A percentile compares a stretch with the other conserved stretches of the same genome.
Conservation (phyloP, 495 filamentous ascomycete genomes). For the Neurospora sp. region DNA sequence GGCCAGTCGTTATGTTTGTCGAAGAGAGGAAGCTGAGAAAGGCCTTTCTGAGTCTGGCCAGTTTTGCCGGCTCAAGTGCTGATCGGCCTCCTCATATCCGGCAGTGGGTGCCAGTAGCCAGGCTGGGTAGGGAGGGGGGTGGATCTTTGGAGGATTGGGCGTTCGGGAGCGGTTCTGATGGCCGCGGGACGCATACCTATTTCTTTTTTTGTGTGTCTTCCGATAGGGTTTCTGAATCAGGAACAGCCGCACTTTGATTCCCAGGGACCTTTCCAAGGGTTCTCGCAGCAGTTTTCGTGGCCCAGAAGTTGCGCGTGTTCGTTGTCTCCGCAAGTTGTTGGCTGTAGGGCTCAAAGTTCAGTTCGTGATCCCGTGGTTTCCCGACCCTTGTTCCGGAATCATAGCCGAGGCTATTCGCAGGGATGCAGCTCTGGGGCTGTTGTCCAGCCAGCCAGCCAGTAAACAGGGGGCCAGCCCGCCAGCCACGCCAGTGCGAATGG, state of each 20-base stretch:
- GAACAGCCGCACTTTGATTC: not conserved
- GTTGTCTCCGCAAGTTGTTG: not conserved
- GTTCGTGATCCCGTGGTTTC: constrained; percentile 3
- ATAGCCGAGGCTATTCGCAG: not conserved
- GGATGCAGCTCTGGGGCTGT: not conserved
- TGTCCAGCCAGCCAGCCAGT: not conserved
- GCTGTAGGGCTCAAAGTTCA: not conserved
- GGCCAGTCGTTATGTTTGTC: not conserved
- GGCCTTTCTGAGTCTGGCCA: not conserved
- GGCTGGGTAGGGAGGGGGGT: not conserved
- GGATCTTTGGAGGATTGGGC: not conserved
- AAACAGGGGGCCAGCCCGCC: not conserved
- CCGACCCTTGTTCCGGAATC: not conserved
- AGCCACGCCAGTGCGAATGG: not conserved
- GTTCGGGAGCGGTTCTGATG: not conserved
- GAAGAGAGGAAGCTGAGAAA: not conserved
- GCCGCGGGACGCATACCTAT: not conserved
- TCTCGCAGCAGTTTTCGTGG: not conserved
- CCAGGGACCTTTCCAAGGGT: not conserved
- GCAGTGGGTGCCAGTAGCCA: not conserved
- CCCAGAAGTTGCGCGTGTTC: not conserved
- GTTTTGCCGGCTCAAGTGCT: not conserved
- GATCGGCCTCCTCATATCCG: not conserved
- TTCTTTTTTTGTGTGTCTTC: not conserved
- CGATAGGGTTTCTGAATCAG: not conserved